These are phyloP conservation scores for Datisca glomerata DNA, from an alignment of 306 rosid species.

Conservation along the genomic window DNA sequence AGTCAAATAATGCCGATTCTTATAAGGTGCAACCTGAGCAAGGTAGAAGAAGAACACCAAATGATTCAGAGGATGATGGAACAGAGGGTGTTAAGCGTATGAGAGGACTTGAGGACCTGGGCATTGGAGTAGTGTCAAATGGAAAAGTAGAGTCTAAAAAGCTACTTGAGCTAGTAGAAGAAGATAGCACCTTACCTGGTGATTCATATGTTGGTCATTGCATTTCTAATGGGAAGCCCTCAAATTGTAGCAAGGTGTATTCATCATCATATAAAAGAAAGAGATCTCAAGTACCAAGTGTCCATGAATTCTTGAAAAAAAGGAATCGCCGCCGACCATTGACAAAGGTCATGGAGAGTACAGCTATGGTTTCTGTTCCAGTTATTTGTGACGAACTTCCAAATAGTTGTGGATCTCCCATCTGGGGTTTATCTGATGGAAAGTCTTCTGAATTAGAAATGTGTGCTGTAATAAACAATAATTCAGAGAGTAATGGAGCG, in stretches of 20 bases:
- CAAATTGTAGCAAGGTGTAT: slow-evolving; percentile 40
- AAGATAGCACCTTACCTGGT: slow-evolving; percentile 44
- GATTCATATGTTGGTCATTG: slow-evolving; percentile 31
- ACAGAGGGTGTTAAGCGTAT: slow-evolving; percentile 87
- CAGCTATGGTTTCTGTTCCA: slow-evolving; percentile 81
- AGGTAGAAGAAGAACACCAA: slow-evolving; percentile 84
- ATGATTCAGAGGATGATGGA: slow-evolving; percentile 98
- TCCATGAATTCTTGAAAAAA: slow-evolving; percentile 55
- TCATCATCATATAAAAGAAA: slow-evolving; percentile 57
- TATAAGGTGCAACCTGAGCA: slow-evolving; percentile 52
- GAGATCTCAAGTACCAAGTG: slow-evolving; percentile 71
- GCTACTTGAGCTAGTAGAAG: slow-evolving; percentile 44
- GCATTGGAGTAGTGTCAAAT: slow-evolving; percentile 6
- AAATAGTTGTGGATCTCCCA: slow-evolving; percentile 35
- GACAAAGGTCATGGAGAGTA: slow-evolving; percentile 90
- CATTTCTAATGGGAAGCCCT: slow-evolving; percentile 46
- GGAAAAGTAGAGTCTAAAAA: slow-evolving; percentile 49
- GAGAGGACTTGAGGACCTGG: slow-evolving; percentile 92
- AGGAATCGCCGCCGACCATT: slow-evolving; percentile 67
- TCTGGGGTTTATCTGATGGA: slow-evolving; percentile 24
- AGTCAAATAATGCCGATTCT: slow-evolving; percentile 59
- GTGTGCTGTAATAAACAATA: no score
- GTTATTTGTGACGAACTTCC: slow-evolving; percentile 59
- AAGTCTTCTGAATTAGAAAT: slow-evolving; percentile 32
- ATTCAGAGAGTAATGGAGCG: slow-evolving; percentile 25